phyloP scores from a whole-genome alignment of 2,329 filamentous ascomycete genomes.

The Cryphonectria radicalis region DNA sequence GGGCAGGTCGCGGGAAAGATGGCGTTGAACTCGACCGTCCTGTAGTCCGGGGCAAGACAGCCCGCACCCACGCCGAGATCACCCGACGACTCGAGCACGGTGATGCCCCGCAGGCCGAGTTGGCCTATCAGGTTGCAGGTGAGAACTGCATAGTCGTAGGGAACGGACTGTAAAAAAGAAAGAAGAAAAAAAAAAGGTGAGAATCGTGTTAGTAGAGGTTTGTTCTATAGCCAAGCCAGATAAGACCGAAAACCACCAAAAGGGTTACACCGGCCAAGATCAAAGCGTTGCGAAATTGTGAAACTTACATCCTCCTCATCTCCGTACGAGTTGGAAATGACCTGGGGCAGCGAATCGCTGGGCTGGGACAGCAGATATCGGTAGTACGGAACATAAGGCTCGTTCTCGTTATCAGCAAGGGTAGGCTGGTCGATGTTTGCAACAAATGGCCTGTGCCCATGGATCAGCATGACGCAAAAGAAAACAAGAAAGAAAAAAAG shows the following conservation, averaged over 20 bases:
- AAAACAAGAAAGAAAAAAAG: neutral
- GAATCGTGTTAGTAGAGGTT: neutral
- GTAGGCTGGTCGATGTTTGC: conserved; percentile 36
- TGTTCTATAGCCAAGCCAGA: neutral
- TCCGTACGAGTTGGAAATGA: conserved; percentile 71
- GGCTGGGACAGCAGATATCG: conserved; percentile 61
- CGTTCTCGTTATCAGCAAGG: conserved; percentile 55
- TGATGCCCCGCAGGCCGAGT: conserved; percentile 69
- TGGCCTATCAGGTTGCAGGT: conserved; percentile 63
- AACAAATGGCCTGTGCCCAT: conserved; percentile 37
- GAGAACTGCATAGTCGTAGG: conserved; percentile 57
- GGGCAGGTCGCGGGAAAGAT: conserved; percentile 51
- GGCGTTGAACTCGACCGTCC: conserved; percentile 48
- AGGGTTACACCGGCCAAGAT: neutral
- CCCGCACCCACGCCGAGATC: conserved; percentile 49
- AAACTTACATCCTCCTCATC: conserved; percentile 56
- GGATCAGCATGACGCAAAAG: conserved; percentile 1
- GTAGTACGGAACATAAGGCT: conserved; percentile 64
- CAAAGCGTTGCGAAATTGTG: neutral
- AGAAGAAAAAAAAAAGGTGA: neutral
- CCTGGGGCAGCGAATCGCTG: conserved; percentile 60
- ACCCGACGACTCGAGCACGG: conserved; percentile 66
- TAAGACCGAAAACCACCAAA: too few species aligned
- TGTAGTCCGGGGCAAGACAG: conserved; percentile 35
- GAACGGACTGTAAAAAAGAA: conserved; percentile 53